phyloP scores from a whole-genome alignment of 306 rosid genomes.

The Cucurbita maxima region DNA sequence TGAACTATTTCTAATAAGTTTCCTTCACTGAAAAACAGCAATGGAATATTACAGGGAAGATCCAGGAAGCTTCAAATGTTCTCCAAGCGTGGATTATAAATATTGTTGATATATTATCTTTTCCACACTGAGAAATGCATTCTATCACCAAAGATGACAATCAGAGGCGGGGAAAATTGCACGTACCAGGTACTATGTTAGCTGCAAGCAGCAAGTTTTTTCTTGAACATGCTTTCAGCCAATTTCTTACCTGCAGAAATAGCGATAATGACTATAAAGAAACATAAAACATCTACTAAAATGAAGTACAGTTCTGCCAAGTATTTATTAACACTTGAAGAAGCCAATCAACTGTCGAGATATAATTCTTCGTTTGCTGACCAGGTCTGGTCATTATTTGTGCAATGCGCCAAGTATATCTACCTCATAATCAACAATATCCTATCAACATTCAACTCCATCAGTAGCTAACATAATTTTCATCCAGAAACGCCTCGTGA shows the following conservation, averaged over 20 bases:
- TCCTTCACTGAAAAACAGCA: not conserved
- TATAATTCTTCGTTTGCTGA: not conserved
- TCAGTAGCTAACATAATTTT: not conserved
- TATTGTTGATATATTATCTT: not conserved
- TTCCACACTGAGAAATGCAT: not conserved
- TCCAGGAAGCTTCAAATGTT: not conserved
- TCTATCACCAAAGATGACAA: not conserved
- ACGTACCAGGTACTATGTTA: slow-evolving; percentile 65
- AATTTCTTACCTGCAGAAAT: slow-evolving; percentile 60
- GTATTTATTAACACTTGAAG: not conserved
- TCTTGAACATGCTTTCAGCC: slow-evolving; percentile 71
- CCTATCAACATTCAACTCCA: not conserved
- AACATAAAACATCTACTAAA: not conserved
- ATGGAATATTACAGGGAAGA: not conserved
- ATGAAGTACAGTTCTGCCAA: not conserved
- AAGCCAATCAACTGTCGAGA: not conserved
- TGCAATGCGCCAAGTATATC: not conserved
- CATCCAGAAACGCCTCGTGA: not conserved
- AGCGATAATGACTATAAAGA: not conserved
- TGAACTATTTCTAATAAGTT: not conserved
- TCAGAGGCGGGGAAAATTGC: not conserved
- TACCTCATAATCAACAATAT: not conserved
- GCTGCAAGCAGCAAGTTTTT: slow-evolving; percentile 96
- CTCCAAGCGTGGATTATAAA: not conserved
- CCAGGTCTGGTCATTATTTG: not conserved